These are phyloP conservation scores for Parathielavia hyrcaniae DNA, from an alignment of 495 filamentous ascomycete genomes.

Conservation along the genomic window DNA sequence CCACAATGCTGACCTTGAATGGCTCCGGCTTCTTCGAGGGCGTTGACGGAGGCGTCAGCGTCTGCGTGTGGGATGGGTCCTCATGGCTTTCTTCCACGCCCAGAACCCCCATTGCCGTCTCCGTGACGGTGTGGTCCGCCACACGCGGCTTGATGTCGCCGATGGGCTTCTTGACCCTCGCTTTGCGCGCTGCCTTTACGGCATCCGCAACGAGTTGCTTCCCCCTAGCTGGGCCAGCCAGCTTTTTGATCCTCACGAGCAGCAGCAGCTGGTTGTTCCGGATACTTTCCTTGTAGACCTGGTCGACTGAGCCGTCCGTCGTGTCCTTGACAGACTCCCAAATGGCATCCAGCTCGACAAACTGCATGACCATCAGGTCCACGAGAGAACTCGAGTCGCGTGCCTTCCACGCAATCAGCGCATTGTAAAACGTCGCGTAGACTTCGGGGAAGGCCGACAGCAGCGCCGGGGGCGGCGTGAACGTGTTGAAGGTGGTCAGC, in stretches of 20 bases:
- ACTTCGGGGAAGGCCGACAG: conserved; percentile 58
- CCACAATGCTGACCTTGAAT: conserved; percentile 38
- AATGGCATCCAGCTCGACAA: conserved; percentile 90
- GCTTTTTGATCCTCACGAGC: conserved; percentile 79
- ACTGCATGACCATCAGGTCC: conserved; percentile 92
- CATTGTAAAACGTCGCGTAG: conserved; percentile 79
- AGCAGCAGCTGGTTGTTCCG: conserved; percentile 87
- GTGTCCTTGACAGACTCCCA: conserved; percentile 95
- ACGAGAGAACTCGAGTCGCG: conserved; percentile 84
- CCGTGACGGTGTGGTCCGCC: conserved; percentile 41
- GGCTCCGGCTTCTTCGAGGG: conserved; percentile 33
- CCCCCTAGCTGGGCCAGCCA: conserved; percentile 76
- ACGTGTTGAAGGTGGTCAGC: conserved; percentile 46
- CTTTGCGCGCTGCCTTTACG: conserved; percentile 69
- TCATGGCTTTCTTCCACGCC: conserved; percentile 31
- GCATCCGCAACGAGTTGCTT: conserved; percentile 77
- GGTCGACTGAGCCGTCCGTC: conserved; percentile 72
- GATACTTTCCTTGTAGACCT: conserved; percentile 88
- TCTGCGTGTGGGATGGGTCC: conserved; percentile 32
- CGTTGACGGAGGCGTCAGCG: conserved; percentile 41
- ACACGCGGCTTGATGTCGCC: conserved; percentile 66
- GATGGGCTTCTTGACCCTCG: conserved; percentile 60
- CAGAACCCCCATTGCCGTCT: conserved; percentile 36
- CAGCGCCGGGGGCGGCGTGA: conserved; percentile 53
- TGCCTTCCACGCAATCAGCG: conserved; percentile 92